phyloP scores from a whole-genome alignment of 768 basidiomycete species.

The Tubosaeta sp. region DNA sequence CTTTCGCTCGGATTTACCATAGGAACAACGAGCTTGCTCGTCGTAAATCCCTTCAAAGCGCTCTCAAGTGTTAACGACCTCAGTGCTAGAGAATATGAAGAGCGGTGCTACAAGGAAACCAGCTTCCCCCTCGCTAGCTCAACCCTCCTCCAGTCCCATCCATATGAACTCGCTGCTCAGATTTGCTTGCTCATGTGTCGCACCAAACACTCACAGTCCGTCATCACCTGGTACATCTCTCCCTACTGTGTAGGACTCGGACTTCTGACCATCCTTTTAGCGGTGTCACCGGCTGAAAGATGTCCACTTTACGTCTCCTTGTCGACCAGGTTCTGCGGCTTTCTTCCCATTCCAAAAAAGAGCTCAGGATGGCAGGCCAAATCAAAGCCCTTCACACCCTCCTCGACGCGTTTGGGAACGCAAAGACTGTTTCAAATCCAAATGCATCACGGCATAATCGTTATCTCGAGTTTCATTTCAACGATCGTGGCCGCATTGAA shows the following conservation, averaged over 20 bases:
- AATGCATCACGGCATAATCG: constrained; percentile 83
- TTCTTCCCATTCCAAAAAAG: constrained; percentile 76
- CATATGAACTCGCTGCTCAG: constrained; percentile 83
- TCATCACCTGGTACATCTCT: constrained; percentile 64
- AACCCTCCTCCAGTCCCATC: constrained; percentile 72
- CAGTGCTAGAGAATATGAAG: constrained; percentile 80
- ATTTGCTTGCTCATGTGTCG: constrained; percentile 82
- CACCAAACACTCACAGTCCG: constrained; percentile 68
- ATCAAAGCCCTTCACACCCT: constrained; percentile 72
- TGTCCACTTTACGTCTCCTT: constrained; percentile 66
- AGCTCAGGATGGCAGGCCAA: constrained; percentile 65
- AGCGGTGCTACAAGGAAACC: constrained; percentile 77
- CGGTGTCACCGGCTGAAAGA: constrained; percentile 86
- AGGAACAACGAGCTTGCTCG: constrained; percentile 64
- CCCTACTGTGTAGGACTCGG: background rate
- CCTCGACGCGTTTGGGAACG: constrained; percentile 86
- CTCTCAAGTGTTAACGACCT: constrained; percentile 79
- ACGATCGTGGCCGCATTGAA: constrained; percentile 63
- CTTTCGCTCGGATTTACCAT: constrained; percentile 82
- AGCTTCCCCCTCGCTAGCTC: constrained; percentile 52
- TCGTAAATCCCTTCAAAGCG: constrained; percentile 80
- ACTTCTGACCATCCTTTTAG: constrained; percentile 35
- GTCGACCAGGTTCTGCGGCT: constrained; percentile 78
- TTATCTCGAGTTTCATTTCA: constrained; percentile 84
- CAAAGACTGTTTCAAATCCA: constrained; percentile 77